A percentile compares a stretch with the other conserved stretches of the same genome.
phyloP scores from a whole-genome alignment of 345 rosid species.

The Salix koriyanagi region DNA sequence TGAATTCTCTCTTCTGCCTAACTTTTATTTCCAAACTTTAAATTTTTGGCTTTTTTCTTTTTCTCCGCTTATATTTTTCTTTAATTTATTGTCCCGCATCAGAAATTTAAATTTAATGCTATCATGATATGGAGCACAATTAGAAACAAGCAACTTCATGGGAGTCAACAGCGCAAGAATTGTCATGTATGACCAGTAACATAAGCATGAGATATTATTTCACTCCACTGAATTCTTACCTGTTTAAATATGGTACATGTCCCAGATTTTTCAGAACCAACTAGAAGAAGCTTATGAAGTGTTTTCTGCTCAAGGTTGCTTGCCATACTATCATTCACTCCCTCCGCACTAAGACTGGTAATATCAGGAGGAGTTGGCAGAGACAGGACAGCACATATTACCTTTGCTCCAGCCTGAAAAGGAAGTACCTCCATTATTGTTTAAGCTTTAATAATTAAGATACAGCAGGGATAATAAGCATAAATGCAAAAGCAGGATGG shows the following conservation, averaged over 20 bases:
- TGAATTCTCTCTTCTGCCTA: background rate
- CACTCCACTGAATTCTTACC: slow-evolving; percentile 31
- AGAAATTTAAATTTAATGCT: background rate
- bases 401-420: slow-evolving; percentile 45
- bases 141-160: background rate
- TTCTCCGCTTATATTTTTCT: background rate
- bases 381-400: slow-evolving; percentile 43
- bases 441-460: slow-evolving; percentile 9
- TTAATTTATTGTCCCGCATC: background rate
- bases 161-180: background rate
- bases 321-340: background rate
- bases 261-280: slow-evolving; percentile 73
- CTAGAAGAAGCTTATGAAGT: slow-evolving; percentile 57
- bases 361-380: slow-evolving; percentile 59
- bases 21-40: background rate
- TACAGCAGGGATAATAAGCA: background rate
- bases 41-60: background rate
- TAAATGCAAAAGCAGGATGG: slow-evolving; percentile 5
- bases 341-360: slow-evolving; percentile 28
- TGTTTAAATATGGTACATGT: slow-evolving; percentile 82
- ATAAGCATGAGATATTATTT: background rate
- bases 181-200: background rate
- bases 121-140: background rate
- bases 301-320: slow-evolving; percentile 21
- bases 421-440: slow-evolving; percentile 2